Evolutionary conservation across 2,329 filamentous ascomycete species (phyloP).

Genomic region (Westerdykella aurantiaca): DNA sequence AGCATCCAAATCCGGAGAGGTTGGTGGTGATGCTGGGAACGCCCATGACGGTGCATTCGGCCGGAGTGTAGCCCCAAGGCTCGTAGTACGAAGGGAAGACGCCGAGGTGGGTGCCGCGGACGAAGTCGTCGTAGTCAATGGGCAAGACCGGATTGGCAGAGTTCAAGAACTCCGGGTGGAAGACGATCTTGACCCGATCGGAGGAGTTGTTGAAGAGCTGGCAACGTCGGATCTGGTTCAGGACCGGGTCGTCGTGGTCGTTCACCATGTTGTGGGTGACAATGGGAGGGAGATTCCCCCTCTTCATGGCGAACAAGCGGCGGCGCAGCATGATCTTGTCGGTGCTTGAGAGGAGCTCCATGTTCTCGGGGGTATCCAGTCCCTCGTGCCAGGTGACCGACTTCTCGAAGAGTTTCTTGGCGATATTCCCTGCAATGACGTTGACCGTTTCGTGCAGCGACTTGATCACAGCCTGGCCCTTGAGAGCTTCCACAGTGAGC

Average conservation of each 20-base stretch:
- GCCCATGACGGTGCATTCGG: slow-evolving; percentile 98
- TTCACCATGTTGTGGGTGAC: slow-evolving; percentile 99
- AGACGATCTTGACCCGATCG: slow-evolving; percentile 94
- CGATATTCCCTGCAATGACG: slow-evolving; percentile 87
- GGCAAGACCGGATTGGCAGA: slow-evolving; percentile 92
- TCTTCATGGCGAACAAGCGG: slow-evolving; percentile 94
- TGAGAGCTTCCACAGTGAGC: slow-evolving; percentile 88
- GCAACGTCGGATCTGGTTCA: slow-evolving; percentile 92
- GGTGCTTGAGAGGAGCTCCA: slow-evolving; percentile 85
- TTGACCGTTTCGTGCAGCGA: slow-evolving; percentile 88
- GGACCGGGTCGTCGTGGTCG: slow-evolving; percentile 83
- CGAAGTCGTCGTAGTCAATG: slow-evolving; percentile 97
- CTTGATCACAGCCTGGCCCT: slow-evolving; percentile 96
- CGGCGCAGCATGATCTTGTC: slow-evolving; percentile 90
- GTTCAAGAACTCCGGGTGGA: slow-evolving; percentile 97
- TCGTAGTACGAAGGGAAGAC: slow-evolving; percentile 98
- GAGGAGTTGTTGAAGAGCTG: slow-evolving; percentile 94
- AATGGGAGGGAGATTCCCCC: slow-evolving; percentile 81
- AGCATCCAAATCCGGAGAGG: slow-evolving; percentile 94
- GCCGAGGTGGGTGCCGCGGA: slow-evolving; percentile 90
- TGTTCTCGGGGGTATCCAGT: slow-evolving; percentile 88
- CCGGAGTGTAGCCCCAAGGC: slow-evolving; percentile 97
- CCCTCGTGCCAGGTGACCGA: slow-evolving; percentile 95
- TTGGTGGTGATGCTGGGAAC: slow-evolving; percentile 98
- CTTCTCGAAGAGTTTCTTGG: slow-evolving; percentile 88